Conservation (phyloP, 495 filamentous ascomycete species). For the Daldinia caldariorum region DNA sequence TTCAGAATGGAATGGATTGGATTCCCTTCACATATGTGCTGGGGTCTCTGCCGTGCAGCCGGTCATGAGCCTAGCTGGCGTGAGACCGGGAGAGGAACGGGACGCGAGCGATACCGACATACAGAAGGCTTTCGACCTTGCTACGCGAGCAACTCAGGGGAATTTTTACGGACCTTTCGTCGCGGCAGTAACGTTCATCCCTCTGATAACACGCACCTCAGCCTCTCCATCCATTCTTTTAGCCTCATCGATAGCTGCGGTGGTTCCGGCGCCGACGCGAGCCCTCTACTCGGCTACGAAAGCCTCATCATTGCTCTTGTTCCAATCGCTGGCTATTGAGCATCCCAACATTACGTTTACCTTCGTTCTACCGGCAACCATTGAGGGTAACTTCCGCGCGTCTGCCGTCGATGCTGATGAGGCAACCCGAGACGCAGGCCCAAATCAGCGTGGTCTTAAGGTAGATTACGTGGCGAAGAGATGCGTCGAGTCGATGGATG, state of each 20-base stretch:
- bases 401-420: constrained; percentile 45
- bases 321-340: constrained; percentile 49
- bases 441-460: constrained; percentile 42
- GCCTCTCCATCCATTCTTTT: constrained; percentile 42
- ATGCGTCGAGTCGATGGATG: constrained; percentile 43
- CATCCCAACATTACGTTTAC: constrained; percentile 46
- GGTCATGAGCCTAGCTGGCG: constrained; percentile 43
- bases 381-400: constrained; percentile 47
- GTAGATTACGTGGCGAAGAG: constrained; percentile 42
- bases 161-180: constrained; percentile 46
- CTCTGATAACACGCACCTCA: constrained; percentile 45
- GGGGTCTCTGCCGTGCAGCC: constrained; percentile 50
- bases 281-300: constrained; percentile 48
- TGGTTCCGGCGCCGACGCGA: constrained; percentile 48
- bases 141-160: constrained; percentile 35
- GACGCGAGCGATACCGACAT: constrained; percentile 40
- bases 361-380: constrained; percentile 43
- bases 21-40: constrained; percentile 45
- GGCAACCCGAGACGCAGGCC: constrained; percentile 11
- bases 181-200: constrained; percentile 43
- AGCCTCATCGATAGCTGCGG: constrained; percentile 45
- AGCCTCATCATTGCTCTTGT: constrained; percentile 46
- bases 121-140: constrained; percentile 29
- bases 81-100: constrained; percentile 19
- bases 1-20: constrained; percentile 42